Conservation (phyloP, 1,284 basidiomycete genomes). For the Marasmius tenuissimus region DNA sequence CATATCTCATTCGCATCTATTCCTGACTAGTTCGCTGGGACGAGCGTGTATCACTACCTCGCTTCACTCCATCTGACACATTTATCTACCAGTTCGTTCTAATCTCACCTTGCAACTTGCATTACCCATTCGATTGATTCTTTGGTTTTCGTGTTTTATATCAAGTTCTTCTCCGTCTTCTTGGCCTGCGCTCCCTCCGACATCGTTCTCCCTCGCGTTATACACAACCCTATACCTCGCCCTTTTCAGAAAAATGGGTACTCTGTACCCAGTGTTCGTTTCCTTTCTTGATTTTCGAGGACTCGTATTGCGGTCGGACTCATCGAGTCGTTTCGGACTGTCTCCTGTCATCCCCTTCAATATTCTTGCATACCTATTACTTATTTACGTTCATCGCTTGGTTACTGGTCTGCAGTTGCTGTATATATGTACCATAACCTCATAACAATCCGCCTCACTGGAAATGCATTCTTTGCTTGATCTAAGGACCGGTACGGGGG, state of each 20-base stretch:
- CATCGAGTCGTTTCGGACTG: neutral
- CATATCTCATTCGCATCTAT: neutral
- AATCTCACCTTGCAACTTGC: neutral
- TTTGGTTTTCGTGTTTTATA: too few relatives aligned
- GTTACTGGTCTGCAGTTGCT: neutral
- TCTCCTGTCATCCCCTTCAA: neutral
- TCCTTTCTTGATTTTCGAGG: too few relatives aligned
- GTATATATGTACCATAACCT: neutral
- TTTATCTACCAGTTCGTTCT: neutral
- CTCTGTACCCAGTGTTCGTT: too few relatives aligned
- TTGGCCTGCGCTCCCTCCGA: too few relatives aligned
- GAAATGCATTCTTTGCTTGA: neutral
- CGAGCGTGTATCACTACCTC: neutral
- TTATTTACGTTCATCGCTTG: neutral
- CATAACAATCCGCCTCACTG: neutral
- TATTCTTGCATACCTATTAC: neutral
- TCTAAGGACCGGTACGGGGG: too few relatives aligned
- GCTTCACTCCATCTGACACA: neutral
- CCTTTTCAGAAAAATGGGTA: too few relatives aligned
- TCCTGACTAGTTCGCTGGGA: slow-evolving; percentile 1
- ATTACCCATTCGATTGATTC: neutral
- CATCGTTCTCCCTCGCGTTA: too few relatives aligned
- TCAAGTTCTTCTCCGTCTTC: too few relatives aligned
- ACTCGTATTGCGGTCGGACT: too few relatives aligned
- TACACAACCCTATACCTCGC: too few relatives aligned